Evolutionary conservation across 1,139 yeast genomes (phyloP).

Genomic region (Scheffersomyces parashehatae): DNA sequence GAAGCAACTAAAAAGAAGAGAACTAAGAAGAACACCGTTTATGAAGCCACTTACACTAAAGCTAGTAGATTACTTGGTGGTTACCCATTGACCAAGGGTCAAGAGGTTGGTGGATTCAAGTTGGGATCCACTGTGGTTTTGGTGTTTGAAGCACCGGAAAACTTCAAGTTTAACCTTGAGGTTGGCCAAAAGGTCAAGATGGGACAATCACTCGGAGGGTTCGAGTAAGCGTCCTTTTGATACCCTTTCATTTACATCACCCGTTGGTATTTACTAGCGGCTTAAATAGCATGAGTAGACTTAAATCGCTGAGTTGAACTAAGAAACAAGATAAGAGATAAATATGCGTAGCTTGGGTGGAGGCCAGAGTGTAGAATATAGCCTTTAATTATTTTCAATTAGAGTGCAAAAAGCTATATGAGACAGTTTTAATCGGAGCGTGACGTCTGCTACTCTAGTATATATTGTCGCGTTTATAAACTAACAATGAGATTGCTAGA

Average conservation of each 20-base stretch:
- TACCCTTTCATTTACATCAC: neutral
- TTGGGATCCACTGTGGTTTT: conserved; percentile 94
- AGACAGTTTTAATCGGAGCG: too few species aligned
- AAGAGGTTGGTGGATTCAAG: conserved; percentile 96
- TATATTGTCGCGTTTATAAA: too few species aligned
- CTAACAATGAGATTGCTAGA: too few species aligned
- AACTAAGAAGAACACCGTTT: conserved; percentile 75
- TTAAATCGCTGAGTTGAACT: too few species aligned
- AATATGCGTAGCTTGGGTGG: too few species aligned
- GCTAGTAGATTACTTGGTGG: conserved; percentile 86
- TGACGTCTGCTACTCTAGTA: too few species aligned
- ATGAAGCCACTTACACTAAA: conserved; percentile 88
- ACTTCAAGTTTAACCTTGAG: conserved; percentile 67
- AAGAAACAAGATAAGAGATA: too few species aligned
- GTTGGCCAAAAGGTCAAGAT: conserved; percentile 78
- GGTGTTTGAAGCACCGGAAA: conserved; percentile 91
- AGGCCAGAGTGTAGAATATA: too few species aligned
- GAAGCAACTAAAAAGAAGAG: conserved; percentile 24
- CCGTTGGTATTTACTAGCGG: too few species aligned
- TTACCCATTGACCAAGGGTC: conserved; percentile 84
- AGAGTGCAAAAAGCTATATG: too few species aligned
- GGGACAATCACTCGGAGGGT: conserved; percentile 78
- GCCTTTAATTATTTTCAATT: too few species aligned
- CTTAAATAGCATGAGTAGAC: too few species aligned
- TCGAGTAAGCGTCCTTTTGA: conserved; percentile 13